Evolutionary conservation across 768 basidiomycete genomes (phyloP), one percentile per base, ranked within the genome.

Genomic region (Erythrobasidium yunnanense): DNA sequence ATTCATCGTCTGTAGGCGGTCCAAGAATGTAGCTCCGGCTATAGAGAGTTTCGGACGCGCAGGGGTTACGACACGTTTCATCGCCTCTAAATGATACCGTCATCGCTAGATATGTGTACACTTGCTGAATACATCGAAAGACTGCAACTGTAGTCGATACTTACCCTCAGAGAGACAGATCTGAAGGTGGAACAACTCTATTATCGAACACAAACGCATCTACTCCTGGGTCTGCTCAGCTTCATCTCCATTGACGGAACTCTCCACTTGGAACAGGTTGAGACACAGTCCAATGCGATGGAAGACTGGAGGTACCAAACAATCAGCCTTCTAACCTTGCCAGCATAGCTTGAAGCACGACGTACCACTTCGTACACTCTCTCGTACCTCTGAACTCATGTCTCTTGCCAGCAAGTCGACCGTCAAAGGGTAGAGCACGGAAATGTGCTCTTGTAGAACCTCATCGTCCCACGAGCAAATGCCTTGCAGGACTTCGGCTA

Each of bases 401-500:
- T 97, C 95, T 56, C 90, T 81, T 17, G 83, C 81, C 46, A 97
- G 79, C 18, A 96, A 79, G 54, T 92, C 90, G 4, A 87, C 88
- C 38, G 85, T 85, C 67, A 92, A 77, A 3, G 92, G 92, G 75
- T 96, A 99, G 69, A 93, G 85, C 25, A 87, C 85, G 20, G 91
- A 84, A 60, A 96, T 80, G 77, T 95, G 92, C 73, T 84, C 82
- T 30, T 82, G 77, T 76, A 99, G 96, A 35, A 87, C 85, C 74
- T 87, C 90, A 70, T 90, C 86, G 72, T 96, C 91, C 70, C 96
- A 88, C 22, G 82, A 82, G 74, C 85, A 85, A 74, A 90, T 90
- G 5, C 95, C 95, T 66, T 88, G 85, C 7, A 99, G 73, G 52
- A 95, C 88, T 74, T 96, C 92, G 8, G 85, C 86, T n/a, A 96